phyloP scores from a whole-genome alignment of 164 flowering plant species.

The Amborella trichopoda region DNA sequence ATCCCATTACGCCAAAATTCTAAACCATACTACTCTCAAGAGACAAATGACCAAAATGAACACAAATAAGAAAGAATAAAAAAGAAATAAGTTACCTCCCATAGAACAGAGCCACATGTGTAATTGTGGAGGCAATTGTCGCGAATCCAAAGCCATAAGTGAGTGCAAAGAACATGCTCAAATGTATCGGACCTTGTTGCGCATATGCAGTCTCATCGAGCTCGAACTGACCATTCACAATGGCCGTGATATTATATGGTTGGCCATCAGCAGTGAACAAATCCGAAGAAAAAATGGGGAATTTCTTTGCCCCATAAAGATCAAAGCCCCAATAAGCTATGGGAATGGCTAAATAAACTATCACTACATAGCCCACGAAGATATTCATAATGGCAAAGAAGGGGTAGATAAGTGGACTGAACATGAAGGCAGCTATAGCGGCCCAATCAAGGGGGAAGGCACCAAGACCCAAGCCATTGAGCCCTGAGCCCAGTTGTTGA shows the following conservation, averaged over 20 bases:
- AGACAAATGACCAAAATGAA: too few species aligned
- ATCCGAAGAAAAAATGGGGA: constrained; percentile 35
- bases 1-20: background rate
- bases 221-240: constrained; percentile 39
- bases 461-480: constrained; percentile 30
- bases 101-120: constrained; percentile 47
- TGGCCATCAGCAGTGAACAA: constrained; percentile 28
- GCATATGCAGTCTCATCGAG: constrained; percentile 21
- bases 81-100: constrained; percentile 52
- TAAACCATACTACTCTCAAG: too few species aligned
- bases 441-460: constrained; percentile 38
- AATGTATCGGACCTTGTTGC: constrained; percentile 24
- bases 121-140: constrained; percentile 36
- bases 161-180: constrained; percentile 41
- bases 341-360: constrained; percentile 27
- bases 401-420: constrained; percentile 31
- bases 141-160: constrained; percentile 56
- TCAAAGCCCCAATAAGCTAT: constrained; percentile 29
- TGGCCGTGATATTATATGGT: constrained; percentile 19
- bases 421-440: constrained; percentile 26
- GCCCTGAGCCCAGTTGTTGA: constrained; percentile 42
- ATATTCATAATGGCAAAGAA: constrained; percentile 32
- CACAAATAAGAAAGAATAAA: too few species aligned
- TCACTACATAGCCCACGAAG: constrained; percentile 20
- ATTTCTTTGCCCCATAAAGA: constrained; percentile 22